Conservation (phyloP, 2,329 filamentous ascomycete genomes). For the Orbilia blumenaviensis region DNA sequence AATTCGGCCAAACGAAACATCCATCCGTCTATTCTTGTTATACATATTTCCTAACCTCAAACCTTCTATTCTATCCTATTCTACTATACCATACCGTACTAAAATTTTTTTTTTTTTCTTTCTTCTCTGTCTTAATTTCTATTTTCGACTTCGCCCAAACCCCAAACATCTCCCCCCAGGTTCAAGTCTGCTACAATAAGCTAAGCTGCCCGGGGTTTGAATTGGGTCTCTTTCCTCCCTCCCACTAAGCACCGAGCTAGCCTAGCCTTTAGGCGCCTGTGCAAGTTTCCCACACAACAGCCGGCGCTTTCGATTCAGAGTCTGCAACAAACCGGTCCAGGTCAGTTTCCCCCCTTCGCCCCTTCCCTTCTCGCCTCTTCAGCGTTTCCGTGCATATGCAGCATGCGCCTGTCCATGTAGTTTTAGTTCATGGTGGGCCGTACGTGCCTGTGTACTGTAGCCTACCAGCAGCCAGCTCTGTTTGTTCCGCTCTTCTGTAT, state of each 20-base stretch:
- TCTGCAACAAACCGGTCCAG: constrained; percentile 46
- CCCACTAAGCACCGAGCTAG: constrained; percentile 53
- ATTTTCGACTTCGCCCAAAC: constrained; percentile 17
- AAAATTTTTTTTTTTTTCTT: background rate
- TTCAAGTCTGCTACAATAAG: no score
- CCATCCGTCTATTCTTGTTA: no score
- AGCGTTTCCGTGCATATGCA: constrained; percentile 50
- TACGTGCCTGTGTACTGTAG: no score
- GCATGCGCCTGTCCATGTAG: constrained; percentile 31
- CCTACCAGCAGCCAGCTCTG: constrained; percentile 18
- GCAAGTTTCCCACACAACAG: constrained; percentile 50
- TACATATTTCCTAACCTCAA: no score
- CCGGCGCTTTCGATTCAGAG: constrained; percentile 38
- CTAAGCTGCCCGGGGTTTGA: no score
- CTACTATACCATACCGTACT: no score
- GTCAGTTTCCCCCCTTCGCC: constrained; percentile 37
- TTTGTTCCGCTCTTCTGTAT: constrained; percentile 24
- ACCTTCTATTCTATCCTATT: background rate
- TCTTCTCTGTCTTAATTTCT: constrained; percentile 10
- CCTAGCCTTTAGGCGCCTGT: constrained; percentile 53
- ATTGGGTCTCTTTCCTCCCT: constrained; percentile 36
- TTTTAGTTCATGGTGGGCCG: no score
- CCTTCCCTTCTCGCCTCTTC: constrained; percentile 42
- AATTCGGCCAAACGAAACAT: constrained; percentile 7
- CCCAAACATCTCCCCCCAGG: no score